Conservation (phyloP, 306 rosid genomes). For the Medicago truncatula region DNA sequence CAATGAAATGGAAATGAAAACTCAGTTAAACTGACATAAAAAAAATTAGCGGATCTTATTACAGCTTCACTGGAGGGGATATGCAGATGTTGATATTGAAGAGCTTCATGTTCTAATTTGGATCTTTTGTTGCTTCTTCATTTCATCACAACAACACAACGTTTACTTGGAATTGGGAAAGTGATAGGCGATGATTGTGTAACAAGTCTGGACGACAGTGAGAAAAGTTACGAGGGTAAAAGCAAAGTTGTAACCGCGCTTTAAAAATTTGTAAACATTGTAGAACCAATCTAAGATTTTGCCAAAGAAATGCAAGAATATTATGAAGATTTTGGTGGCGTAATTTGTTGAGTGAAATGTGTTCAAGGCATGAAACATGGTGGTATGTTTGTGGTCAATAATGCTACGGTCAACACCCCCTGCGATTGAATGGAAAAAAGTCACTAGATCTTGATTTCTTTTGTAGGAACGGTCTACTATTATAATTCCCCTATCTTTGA, state of each 20-base stretch:
- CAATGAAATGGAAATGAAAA: no score
- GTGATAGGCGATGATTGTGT: constrained; percentile 1
- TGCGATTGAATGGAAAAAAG: neutral
- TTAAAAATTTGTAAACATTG: neutral
- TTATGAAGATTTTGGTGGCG: neutral
- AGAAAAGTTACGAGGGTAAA: neutral
- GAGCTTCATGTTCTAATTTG: neutral
- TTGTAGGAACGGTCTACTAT: neutral
- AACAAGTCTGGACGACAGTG: constrained; percentile 7
- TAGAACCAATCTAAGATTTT: neutral
- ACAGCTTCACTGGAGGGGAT: no score
- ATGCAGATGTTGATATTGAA: neutral
- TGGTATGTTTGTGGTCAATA: neutral
- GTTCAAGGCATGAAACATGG: neutral
- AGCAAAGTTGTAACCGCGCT: constrained; percentile 27
- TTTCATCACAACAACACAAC: neutral
- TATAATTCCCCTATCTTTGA: neutral
- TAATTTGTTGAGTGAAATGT: no score
- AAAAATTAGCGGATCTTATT: no score
- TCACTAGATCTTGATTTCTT: neutral
- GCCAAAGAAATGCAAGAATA: neutral
- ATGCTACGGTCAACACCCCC: neutral
- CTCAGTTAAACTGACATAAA: no score
- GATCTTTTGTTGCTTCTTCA: neutral
- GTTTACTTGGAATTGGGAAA: neutral